Percentiles rank a stretch among this genome's conserved stretches.
Evolutionary conservation across 1,139 yeast species (phyloP).

Genomic region (Candida glucosophila): DNA sequence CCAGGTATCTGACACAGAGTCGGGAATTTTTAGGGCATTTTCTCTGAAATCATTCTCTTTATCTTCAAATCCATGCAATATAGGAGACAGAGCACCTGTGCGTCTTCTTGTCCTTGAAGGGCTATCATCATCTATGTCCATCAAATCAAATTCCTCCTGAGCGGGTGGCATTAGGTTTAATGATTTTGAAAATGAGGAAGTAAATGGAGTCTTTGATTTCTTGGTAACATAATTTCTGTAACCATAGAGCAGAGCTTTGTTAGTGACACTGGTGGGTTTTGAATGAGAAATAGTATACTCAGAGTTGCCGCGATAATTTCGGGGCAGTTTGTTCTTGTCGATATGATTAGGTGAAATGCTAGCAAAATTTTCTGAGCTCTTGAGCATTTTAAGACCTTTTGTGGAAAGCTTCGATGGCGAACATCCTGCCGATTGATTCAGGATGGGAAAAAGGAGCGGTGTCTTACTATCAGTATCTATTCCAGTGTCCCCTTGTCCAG

Average conservation of each 20-base stretch:
- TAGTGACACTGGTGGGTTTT: constrained; percentile 5
- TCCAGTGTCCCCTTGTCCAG: neutral
- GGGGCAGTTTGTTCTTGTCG: constrained; percentile 6
- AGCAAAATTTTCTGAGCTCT: constrained; percentile 24
- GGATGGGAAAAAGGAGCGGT: neutral
- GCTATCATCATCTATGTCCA: constrained; percentile 16
- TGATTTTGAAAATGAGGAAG: no score
- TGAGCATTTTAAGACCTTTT: constrained; percentile 27
- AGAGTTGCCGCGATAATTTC: neutral
- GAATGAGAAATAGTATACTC: constrained; percentile 11
- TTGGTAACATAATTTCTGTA: no score
- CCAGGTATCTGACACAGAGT: no score
- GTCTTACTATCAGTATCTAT: neutral
- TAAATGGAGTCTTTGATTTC: no score
- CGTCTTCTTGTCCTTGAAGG: no score
- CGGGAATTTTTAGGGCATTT: no score
- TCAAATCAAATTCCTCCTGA: no score
- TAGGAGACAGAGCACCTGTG: no score
- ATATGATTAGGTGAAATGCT: constrained; percentile 26
- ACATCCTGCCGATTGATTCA: constrained; percentile 7
- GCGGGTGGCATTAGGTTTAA: no score
- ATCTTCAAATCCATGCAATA: no score
- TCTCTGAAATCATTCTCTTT: no score
- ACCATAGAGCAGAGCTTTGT: no score
- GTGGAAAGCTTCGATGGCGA: constrained; percentile 26